Evolutionary conservation across 1,284 basidiomycete genomes (phyloP).

Genomic region (Trichosporon inkin): DNA sequence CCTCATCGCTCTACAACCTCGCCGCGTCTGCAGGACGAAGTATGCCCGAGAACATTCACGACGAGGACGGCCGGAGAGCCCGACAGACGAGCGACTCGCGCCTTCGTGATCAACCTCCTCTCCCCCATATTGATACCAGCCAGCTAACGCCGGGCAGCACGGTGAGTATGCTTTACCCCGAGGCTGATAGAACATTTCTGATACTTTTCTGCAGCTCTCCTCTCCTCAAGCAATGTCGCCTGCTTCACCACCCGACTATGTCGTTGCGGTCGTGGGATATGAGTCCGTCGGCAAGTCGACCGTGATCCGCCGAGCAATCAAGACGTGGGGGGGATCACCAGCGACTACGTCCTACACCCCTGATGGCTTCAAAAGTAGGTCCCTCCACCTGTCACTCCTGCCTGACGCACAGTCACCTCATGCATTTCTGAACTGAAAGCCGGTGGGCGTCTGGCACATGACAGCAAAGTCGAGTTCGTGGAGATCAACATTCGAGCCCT

Average conservation of each 20-base stretch:
- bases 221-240: not conserved
- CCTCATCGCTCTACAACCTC: not conserved
- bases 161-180: not conserved
- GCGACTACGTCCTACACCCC: constrained; percentile 16
- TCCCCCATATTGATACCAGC: not conserved
- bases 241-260: constrained; percentile 27
- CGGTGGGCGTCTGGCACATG: constrained; percentile 33
- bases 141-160: not conserved
- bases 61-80: not conserved
- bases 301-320: constrained; percentile 39
- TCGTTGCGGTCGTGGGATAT: constrained; percentile 45
- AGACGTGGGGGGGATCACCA: constrained; percentile 39
- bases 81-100: not conserved
- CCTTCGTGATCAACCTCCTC: not conserved
- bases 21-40: constrained; percentile 1
- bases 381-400: too few relatives aligned
- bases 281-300: constrained; percentile 46
- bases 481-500: constrained; percentile 41
- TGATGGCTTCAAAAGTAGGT: constrained; percentile 28
- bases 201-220: not conserved
- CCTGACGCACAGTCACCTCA: constrained; percentile 32
- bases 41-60: constrained; percentile 3
- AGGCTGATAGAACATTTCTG: not conserved
- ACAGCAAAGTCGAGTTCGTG: constrained; percentile 41
- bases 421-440: constrained; percentile 38